Conservation (phyloP, 129 eudicot species). For the Oenanthe sinensis region DNA sequence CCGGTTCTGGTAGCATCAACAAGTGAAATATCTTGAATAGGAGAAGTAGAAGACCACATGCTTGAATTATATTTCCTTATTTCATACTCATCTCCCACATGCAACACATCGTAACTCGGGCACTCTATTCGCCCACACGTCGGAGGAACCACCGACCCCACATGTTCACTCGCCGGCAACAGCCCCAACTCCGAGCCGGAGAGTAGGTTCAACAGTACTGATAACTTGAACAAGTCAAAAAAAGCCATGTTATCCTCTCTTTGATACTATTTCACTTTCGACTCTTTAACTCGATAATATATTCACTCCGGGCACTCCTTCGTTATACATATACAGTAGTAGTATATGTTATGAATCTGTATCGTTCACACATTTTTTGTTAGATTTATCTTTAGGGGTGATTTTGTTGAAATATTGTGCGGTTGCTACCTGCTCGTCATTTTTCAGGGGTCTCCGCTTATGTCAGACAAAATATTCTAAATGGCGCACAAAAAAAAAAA, state of each 20-base stretch:
- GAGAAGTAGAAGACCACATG: conserved; percentile 73
- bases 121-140: conserved; percentile 83
- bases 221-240: conserved; percentile 43
- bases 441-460: no score
- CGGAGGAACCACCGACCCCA: conserved; percentile 33
- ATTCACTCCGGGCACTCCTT: neutral
- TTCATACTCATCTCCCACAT: conserved; percentile 59
- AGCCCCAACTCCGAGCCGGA: conserved; percentile 32
- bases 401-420: neutral
- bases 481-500: no score
- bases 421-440: neutral
- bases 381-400: neutral
- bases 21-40: conserved; percentile 65
- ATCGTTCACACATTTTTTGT: conserved; percentile 20
- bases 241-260: conserved; percentile 17
- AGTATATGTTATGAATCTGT: neutral
- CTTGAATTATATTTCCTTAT: conserved; percentile 69
- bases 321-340: neutral
- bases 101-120: conserved; percentile 60
- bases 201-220: conserved; percentile 43
- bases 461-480: no score
- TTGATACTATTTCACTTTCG: neutral
- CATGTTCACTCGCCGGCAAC: conserved; percentile 19
- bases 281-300: neutral
- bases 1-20: conserved; percentile 60